Evolutionary conservation across 305 asterid species (phyloP).

Genomic region (Plantago coronopus): DNA sequence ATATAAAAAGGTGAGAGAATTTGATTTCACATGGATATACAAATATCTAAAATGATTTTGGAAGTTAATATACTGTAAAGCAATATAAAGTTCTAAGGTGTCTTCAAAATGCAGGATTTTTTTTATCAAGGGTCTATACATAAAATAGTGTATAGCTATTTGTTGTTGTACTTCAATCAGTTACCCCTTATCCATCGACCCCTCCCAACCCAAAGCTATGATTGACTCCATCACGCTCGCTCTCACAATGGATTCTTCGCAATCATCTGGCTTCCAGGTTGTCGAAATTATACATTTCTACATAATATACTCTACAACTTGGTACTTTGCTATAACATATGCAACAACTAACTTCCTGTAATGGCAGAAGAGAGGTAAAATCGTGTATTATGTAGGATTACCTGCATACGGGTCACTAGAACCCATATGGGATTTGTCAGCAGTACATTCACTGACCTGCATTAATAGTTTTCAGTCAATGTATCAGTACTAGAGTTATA

Average conservation of each 20-base stretch:
- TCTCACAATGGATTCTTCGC: too few species aligned
- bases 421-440: conserved; percentile 92
- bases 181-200: too few species aligned
- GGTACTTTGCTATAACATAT: not conserved
- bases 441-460: conserved; percentile 77
- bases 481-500: conserved; percentile 2
- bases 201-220: too few species aligned
- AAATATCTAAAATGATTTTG: too few species aligned
- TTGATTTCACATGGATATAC: not conserved
- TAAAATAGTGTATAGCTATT: too few species aligned
- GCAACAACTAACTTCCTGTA: not conserved
- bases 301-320: too few species aligned
- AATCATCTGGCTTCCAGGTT: too few species aligned
- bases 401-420: conserved; percentile 98
- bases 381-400: conserved; percentile 19
- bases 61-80: too few species aligned
- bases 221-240: too few species aligned
- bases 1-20: not conserved
- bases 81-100: not conserved
- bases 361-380: not conserved
- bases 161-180: too few species aligned
- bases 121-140: too few species aligned
- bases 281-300: not conserved
- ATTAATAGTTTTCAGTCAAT: conserved; percentile 18
- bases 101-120: not conserved